Base-by-base conservation (phyloP, 805 yeast genomes). In the Metschnikowia corniflorae region DNA sequence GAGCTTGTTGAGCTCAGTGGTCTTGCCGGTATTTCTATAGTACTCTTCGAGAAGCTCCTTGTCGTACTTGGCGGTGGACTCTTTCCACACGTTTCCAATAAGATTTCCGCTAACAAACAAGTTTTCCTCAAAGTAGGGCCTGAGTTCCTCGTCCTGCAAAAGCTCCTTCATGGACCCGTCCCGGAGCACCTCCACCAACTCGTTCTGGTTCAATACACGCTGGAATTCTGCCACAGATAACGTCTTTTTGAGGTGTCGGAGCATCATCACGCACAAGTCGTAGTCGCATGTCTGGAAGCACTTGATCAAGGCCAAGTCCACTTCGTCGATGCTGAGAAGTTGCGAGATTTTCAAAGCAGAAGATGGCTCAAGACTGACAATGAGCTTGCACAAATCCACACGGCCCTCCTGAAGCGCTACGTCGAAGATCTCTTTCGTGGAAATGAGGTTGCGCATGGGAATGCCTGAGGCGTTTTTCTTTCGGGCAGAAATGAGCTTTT, bases 381-480 rank as follows among this genome's bases (percentile, higher is more conserved):
- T 58, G 29, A 72, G 64, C 36, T 81, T 76, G 24, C 96, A 82
- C 16, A 93, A 60, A 16, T 70, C 66, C 8, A 73, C 56, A 18
- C 97, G 68, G 1, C 97, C 97, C 58, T 91, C 97, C 50, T 82
- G 80, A 49, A 73, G 75, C 1, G 95, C 93, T 13, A 75, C 69
- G 7, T 68, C 63, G 0, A 86, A 78, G 18, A 87, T 75, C 18
- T 70, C 65, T 5, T 75, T 73, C 42, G 77, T 80, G 0, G 88
- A 69, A 7, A 65, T 43, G 16, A 44, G 44, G 14, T 80, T 71
- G 3, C 29, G 71, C 21, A 26, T 33, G n/a, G 12, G 12, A 4
- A 26, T 26, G 23, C 28, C 34, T 9, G 15, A 8, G 7, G 14
- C 17, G 12, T 16, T 13, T n/a, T 69, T 31, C 8, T 40, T 35